Evolutionary conservation across 192 early-diverging fungal genomes (phyloP).

Genomic region (Pecoramyces ruminantium): DNA sequence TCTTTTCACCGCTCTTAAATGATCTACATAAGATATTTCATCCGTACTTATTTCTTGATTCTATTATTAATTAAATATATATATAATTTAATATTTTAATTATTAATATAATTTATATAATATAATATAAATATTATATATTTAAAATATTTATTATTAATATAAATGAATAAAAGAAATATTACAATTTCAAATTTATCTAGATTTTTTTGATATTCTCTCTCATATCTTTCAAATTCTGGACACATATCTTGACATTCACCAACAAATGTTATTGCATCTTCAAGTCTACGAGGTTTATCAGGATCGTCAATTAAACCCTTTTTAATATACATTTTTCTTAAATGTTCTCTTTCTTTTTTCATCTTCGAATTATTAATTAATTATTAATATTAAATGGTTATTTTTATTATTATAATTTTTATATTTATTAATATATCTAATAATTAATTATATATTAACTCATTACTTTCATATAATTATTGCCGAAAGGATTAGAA

Average conservation of each 20-base stretch:
- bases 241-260: conserved; percentile 82
- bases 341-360: conserved; percentile 33
- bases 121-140: too few species aligned
- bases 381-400: too few species aligned
- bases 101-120: not conserved
- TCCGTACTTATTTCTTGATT: not conserved
- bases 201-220: conserved; percentile 57
- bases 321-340: conserved; percentile 37
- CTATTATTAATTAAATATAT: not conserved
- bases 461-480: not conserved
- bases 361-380: too few species aligned
- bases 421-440: too few species aligned
- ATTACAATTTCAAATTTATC: conserved; percentile 57
- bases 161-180: not conserved
- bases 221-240: conserved; percentile 67
- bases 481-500: not conserved
- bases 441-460: too few species aligned
- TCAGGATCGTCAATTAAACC: conserved; percentile 42
- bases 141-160: too few species aligned
- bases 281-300: conserved; percentile 26
- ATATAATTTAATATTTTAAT: not conserved
- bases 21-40: conserved; percentile 29
- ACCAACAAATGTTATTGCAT: conserved; percentile 54
- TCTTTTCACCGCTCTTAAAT: conserved; percentile 54
- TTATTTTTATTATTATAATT: too few species aligned